Percentiles rank a stretch among this genome's conserved stretches.
Evolutionary conservation across 768 basidiomycete species (phyloP).

Genomic region (Russula sp.): DNA sequence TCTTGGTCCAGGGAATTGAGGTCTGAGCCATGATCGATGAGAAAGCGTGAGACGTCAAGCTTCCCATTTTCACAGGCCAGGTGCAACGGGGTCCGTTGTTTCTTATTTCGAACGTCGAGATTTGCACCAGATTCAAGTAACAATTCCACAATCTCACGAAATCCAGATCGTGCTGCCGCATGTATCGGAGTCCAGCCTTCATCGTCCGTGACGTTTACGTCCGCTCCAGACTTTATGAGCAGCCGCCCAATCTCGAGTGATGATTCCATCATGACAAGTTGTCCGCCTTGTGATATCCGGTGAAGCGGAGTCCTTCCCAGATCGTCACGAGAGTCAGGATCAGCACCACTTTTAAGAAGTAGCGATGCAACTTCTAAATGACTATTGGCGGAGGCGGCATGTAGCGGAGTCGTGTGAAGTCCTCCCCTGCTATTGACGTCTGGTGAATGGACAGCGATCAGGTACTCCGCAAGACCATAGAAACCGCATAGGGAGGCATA

Average conservation of each 20-base stretch:
- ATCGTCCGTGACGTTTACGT: neutral
- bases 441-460: neutral
- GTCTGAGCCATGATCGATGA: neutral
- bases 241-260: neutral
- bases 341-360: slow-evolving; percentile 1
- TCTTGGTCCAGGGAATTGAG: neutral
- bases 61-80: neutral
- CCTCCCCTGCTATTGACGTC: neutral
- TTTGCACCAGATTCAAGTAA: neutral
- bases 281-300: neutral
- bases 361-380: neutral
- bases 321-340: neutral
- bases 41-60: neutral
- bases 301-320: neutral
- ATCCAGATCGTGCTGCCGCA: neutral
- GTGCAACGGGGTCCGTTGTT: neutral
- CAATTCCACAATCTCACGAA: neutral
- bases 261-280: neutral
- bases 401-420: neutral
- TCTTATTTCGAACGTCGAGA: neutral
- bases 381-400: neutral
- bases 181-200: slow-evolving; percentile 16
- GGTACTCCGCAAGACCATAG: neutral
- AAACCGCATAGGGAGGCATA: slow-evolving; percentile 16
- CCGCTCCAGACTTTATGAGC: neutral